Conservation (phyloP, 306 rosid genomes). For the Dicorynia guianensis region DNA sequence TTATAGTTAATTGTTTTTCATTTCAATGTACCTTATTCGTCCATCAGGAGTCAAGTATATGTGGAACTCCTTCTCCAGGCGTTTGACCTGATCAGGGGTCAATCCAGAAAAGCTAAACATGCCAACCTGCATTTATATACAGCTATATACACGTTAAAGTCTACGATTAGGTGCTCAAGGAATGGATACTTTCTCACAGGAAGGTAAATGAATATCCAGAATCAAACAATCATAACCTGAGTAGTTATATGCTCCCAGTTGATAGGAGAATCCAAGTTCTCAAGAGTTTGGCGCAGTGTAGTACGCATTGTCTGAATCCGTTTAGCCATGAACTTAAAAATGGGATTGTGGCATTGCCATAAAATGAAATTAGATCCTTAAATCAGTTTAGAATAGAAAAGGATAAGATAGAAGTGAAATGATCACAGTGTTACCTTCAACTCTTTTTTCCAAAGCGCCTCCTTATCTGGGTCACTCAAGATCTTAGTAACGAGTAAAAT, state of each 20-base stretch:
- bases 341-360: constrained; percentile 20
- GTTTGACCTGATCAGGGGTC: constrained; percentile 80
- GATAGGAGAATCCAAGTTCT: constrained; percentile 66
- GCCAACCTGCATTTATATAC: constrained; percentile 66
- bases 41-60: constrained; percentile 75
- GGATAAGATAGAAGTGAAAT: background rate
- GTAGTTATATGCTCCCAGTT: constrained; percentile 81
- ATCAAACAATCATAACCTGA: constrained; percentile 54
- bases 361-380: background rate
- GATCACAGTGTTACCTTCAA: constrained; percentile 55
- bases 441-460: constrained; percentile 74
- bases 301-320: constrained; percentile 74
- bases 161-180: background rate
- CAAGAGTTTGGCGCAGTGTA: constrained; percentile 58
- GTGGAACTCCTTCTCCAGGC: constrained; percentile 62
- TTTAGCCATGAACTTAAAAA: constrained; percentile 74
- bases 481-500: constrained; percentile 61
- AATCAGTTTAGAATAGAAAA: constrained; percentile 13
- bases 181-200: constrained; percentile 23
- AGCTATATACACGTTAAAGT: constrained; percentile 31
- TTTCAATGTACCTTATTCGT: constrained; percentile 61
- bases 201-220: background rate
- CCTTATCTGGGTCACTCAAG: constrained; percentile 65
- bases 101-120: constrained; percentile 83
- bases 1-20: background rate